These are phyloP conservation scores for Salix exigua DNA, from an alignment of 345 rosid species.

Conservation along the genomic window DNA sequence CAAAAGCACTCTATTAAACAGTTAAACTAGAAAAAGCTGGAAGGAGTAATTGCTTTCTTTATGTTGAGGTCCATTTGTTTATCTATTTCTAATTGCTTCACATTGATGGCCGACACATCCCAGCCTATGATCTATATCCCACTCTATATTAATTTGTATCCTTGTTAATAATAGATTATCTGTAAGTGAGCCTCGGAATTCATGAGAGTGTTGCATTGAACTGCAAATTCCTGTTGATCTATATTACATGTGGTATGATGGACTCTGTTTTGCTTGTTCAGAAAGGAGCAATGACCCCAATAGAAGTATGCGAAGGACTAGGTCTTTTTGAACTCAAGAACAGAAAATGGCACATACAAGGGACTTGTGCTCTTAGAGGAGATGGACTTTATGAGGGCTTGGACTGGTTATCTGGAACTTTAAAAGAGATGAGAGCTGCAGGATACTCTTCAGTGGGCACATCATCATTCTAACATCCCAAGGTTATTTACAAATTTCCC, in stretches of 20 bases:
- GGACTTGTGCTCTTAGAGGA: slow-evolving; percentile 91
- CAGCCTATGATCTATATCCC: not conserved
- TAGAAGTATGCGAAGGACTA: slow-evolving; percentile 87
- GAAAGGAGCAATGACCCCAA: slow-evolving; percentile 98
- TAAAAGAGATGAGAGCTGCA: slow-evolving; percentile 84
- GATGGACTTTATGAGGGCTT: slow-evolving; percentile 97
- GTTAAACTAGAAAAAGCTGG: not conserved
- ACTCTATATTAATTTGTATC: not conserved
- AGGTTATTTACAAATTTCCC: slow-evolving; percentile 22
- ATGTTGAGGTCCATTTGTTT: not conserved
- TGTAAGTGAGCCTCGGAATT: not conserved
- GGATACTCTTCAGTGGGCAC: slow-evolving; percentile 84
- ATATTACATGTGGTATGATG: not conserved
- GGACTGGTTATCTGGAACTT: slow-evolving; percentile 83
- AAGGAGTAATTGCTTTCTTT: not conserved
- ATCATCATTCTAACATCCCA: slow-evolving; percentile 51
- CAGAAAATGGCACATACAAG: slow-evolving; percentile 99
- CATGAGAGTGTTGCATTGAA: not conserved
- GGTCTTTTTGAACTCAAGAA: slow-evolving; percentile 90
- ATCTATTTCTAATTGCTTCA: not conserved
- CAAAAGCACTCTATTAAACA: not conserved
- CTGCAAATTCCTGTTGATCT: not conserved
- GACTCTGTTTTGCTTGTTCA: slow-evolving; percentile 19
- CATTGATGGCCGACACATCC: not conserved
- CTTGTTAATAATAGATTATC: not conserved